Evolutionary conservation across 2,329 filamentous ascomycete species (phyloP), one percentile per base, ranked within the genome.

Genomic region (Aspergillus neoniger): DNA sequence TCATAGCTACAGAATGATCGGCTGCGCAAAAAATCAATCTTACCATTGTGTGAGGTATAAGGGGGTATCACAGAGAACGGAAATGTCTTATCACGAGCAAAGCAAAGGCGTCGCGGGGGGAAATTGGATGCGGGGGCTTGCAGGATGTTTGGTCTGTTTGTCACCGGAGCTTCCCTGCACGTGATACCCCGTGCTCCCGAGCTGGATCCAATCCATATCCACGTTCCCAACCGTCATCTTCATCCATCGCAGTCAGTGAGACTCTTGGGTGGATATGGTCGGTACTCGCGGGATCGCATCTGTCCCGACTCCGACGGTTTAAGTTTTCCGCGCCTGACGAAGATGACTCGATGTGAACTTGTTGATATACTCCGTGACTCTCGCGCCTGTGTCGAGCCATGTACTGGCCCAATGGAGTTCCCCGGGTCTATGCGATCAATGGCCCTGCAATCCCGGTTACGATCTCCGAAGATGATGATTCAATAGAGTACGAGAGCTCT

Each of bases 371-470:
- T 66, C 64, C 64, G 68, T 64, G 60, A 72, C 67, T 63, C 62
- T 69, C 66, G 62, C 66, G 68, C 62, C 58, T 62, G 58, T 62
- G 60, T 67, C 66, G 67, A 72, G 75, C 73, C 70, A 81, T 81
- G 79, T 81, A 81, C 75, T 81, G 79, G 79, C 79, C 79, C 66
- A 79, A 80, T 76, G 78, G 78, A 66, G 79, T 81, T 61, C 79
- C 79, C 68, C 75, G 79, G 73, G 76, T 80, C 70, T 81, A 79
- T 70, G 77, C 79, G 69, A 75, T 79, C 73, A 80, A 80, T 73
- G 78, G 77, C 59, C 76, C 77, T 60, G 69, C 69, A 63, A 76
- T 76, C 64, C 68, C 74, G 60, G 59, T 67, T 52, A 60, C 67
- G 15, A 58, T 65, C 44, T 68, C 68, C 28, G 70, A 72, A 21